Conservation (phyloP, 345 rosid genomes). For the Gossypium ekmanianum region DNA sequence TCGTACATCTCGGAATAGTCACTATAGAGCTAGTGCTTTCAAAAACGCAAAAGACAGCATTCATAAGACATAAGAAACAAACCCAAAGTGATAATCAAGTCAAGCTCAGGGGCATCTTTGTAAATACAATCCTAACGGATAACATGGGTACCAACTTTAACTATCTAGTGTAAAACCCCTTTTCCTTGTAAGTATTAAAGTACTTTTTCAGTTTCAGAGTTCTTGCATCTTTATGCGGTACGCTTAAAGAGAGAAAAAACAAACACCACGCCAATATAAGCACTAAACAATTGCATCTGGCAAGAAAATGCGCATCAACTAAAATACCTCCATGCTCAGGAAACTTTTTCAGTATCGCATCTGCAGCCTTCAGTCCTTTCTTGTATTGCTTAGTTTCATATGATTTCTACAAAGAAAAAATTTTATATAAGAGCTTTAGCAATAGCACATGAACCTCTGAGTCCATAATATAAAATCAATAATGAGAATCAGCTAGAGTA, state of each 20-base stretch:
- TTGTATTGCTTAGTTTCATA: conserved; percentile 97
- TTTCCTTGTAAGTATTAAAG: neutral
- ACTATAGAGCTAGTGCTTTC: neutral
- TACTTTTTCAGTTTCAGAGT: neutral
- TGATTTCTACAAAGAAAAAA: conserved; percentile 68
- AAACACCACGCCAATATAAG: neutral
- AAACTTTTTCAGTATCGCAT: conserved; percentile 89
- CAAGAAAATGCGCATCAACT: neutral
- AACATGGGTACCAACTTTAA: neutral
- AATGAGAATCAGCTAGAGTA: neutral
- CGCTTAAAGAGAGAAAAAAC: neutral
- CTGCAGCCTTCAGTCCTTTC: conserved; percentile 99
- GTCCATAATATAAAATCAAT: neutral
- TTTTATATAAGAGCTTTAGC: conserved; percentile 2
- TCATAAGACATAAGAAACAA: neutral
- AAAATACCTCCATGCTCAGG: conserved; percentile 98
- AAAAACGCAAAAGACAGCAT: neutral
- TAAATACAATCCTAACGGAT: neutral
- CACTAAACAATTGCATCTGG: neutral
- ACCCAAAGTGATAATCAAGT: neutral
- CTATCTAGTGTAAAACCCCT: neutral
- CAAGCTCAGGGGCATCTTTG: neutral
- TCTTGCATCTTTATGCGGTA: neutral
- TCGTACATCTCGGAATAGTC: neutral
- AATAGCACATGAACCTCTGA: neutral